A percentile compares a stretch with the other conserved stretches of the same genome.
phyloP scores from a whole-genome alignment of 2,329 filamentous ascomycete genomes.

The Clarireedia monteithiana region DNA sequence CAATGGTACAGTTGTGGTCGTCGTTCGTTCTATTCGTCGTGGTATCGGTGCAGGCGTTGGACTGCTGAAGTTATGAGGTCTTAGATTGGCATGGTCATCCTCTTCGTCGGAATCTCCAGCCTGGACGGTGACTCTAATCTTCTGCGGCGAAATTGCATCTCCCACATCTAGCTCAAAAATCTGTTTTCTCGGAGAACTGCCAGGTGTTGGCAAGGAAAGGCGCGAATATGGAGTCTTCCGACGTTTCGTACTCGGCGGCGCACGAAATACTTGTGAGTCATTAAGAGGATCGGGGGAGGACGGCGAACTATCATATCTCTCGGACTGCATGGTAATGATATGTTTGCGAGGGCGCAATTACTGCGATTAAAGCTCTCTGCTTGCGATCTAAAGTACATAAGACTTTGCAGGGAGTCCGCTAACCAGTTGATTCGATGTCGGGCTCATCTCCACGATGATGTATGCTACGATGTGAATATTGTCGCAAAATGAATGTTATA shows the following conservation, averaged over 20 bases:
- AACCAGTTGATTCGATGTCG: background rate
- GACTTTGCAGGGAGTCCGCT: constrained; percentile 3
- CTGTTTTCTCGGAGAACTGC: constrained; percentile 29
- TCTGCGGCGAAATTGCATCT: constrained; percentile 28
- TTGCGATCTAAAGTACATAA: constrained; percentile 2
- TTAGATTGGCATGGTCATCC: constrained; percentile 16
- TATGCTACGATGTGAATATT: constrained; percentile 6
- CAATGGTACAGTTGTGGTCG: constrained; percentile 27
- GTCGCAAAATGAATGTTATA: constrained; percentile 7
- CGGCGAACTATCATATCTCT: constrained; percentile 18
- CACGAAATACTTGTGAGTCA: constrained; percentile 22
- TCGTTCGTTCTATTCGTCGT: constrained; percentile 23
- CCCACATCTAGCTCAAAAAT: constrained; percentile 30
- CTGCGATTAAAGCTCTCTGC: background rate
- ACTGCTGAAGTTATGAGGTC: constrained; percentile 13
- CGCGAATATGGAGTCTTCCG: constrained; percentile 17
- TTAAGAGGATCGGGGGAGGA: constrained; percentile 32
- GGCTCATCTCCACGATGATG: background rate
- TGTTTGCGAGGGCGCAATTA: background rate
- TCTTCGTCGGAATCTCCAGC: constrained; percentile 25
- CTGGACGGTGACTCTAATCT: constrained; percentile 30
- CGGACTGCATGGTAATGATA: constrained; percentile 6
- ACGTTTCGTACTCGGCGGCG: constrained; percentile 24
- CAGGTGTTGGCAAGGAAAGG: constrained; percentile 20
- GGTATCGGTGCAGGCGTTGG: constrained; percentile 15